Evolutionary conservation across 2,329 filamentous ascomycete species (phyloP).

Genomic region (Dothiorella sarmentorum): DNA sequence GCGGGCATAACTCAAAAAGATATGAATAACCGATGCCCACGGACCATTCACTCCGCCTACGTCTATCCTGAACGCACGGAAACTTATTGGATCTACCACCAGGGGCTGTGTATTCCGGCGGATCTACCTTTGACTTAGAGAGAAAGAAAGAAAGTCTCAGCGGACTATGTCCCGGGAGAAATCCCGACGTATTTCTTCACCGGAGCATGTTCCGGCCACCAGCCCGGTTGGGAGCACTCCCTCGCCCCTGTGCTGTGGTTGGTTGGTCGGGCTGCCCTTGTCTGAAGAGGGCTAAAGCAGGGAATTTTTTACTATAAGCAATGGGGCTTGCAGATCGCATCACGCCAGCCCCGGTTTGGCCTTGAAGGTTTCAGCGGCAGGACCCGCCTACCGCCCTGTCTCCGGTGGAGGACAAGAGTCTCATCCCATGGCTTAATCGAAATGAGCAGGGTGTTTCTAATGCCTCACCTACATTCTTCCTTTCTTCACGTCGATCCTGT

Average conservation of each 20-base stretch:
- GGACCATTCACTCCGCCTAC: too few relatives aligned
- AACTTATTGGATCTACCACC: too few relatives aligned
- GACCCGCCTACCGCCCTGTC: neutral
- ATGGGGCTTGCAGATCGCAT: neutral
- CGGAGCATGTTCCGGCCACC: neutral
- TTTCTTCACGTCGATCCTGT: neutral
- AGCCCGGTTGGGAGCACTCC: neutral
- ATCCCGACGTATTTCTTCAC: neutral
- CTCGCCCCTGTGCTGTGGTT: too few relatives aligned
- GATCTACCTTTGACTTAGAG: too few relatives aligned
- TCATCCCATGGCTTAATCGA: neutral
- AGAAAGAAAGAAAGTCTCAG: too few relatives aligned
- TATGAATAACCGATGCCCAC: too few relatives aligned
- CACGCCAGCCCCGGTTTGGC: neutral
- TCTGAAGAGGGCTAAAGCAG: neutral
- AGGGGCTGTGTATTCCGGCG: too few relatives aligned
- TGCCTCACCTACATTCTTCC: neutral
- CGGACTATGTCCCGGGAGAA: neutral
- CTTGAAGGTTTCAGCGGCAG: neutral
- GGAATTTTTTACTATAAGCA: neutral
- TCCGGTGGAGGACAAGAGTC: neutral
- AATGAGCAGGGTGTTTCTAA: conserved; percentile 6
- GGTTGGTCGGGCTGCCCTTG: conserved; percentile 3
- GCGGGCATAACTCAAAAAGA: too few relatives aligned
- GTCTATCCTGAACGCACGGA: too few relatives aligned